Evolutionary conservation across 257 asterid species (phyloP), one percentile per base, ranked within the genome.

Genomic region (Agastache rugosa): DNA sequence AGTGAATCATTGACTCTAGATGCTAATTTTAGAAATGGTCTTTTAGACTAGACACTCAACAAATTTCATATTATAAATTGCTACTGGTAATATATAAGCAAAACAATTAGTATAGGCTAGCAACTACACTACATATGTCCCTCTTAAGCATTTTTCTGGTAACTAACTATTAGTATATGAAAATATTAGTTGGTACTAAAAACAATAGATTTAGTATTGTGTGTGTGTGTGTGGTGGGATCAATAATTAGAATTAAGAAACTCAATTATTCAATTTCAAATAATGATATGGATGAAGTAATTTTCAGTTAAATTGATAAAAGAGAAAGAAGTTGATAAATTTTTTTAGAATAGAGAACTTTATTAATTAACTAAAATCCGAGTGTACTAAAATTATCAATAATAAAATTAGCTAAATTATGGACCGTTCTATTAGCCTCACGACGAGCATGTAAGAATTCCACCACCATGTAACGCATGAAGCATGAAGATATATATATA

Each of bases 41-140:
- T 51, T 53, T 41, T 17, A 39, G 42, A 63, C 37, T 17, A n/a
- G 23, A 55, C 4, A 39, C 54, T 48, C 62, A 68, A 44, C 68
- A n/a, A 68, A 55, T 72, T 15, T 7, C 10, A 23, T 51, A 50
- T 67, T 51, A 31, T 17, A 25, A 73, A 60, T 8, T 67, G 69
- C 61, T 48, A 44, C 70, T 63, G 37, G 23, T 23, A 61, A 50
- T 63, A 68, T 17, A 67, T 19, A 73, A 61, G 68, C 61, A 35
- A 23, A 74, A 68, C 48, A 44, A 79, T 63, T 69, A 73, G 76
- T 73, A 67, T 11, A 42, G 25, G 63, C 23, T n/a, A n/a, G n/a
- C n/a, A n/a, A n/a, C 75, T 78, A 48, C 68, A 51, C 72, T 14
- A 6, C 41, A 22, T 59, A 59, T 67, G 51, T 29, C 78, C 4